Base-by-base conservation (phyloP, 2,329 filamentous ascomycete species). In the Cryphonectria carpinicola region DNA sequence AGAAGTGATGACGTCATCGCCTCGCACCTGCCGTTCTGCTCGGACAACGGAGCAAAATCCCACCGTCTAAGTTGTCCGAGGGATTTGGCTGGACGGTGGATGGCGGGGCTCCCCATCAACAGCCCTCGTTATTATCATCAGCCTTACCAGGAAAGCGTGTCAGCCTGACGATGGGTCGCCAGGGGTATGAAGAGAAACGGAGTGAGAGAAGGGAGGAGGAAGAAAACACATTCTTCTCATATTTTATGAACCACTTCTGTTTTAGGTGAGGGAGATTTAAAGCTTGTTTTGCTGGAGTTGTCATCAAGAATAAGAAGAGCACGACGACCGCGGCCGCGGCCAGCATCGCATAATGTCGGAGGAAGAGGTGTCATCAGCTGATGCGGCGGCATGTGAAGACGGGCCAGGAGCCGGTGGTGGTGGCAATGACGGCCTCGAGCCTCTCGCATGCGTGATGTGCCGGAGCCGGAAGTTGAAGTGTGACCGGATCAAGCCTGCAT, bases 381-480 rank as follows among this genome's bases (percentile, higher is more conserved):
- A 67, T 56, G 65, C 62, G 68, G 71, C 67, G 32, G 69, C 66
- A 56, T 46, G 56, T 25, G 63, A 67, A 58, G 43, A 67, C 60
- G 54, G 73, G 56, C 37, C 71, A 68, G 28, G 66, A 49, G 2
- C 70, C 75, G 70, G 63, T 25, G 43, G 43, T 46, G 46, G 46
- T n/a, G 60, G 62, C 52, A 68, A 52, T 41, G 54, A 67, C 62
- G 63, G 56, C 25, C 62, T 70, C 35, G 85, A 86, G 75, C 80
- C 83, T 28, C 90, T 97, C 80, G 93, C 94, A 25, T 97, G 94
- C 79, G 90, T 96, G 39, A 87, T 93, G 67, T 97, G 94, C 80
- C 88, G 95, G 74, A 91, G 91, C 77, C 87, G 94, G 75, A 98
- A 98, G 82, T 84, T 97, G 75, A 92, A 92, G 80, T 98, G 95